Conservation (phyloP, 2,329 filamentous ascomycete species). For the Colletotrichum sp. region DNA sequence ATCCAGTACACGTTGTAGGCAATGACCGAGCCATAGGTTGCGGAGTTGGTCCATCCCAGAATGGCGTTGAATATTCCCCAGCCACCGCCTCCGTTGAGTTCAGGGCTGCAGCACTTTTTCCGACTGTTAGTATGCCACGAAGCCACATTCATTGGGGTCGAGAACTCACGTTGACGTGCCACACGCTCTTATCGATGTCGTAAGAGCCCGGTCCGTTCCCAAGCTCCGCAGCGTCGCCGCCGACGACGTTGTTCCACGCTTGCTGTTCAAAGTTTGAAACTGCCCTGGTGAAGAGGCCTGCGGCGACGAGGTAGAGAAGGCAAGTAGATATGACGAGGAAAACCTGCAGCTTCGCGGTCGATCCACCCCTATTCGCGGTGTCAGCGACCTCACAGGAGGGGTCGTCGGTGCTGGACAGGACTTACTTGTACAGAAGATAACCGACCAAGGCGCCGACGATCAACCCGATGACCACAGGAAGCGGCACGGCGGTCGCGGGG, state of each 20-base stretch:
- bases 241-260: conserved; percentile 69
- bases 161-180: conserved; percentile 76
- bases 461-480: conserved; percentile 77
- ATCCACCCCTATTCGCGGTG: conserved; percentile 39
- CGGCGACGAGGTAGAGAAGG: conserved; percentile 83
- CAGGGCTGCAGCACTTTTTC: conserved; percentile 75
- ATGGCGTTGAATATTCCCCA: conserved; percentile 91
- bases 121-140: neutral
- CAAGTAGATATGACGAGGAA: conserved; percentile 86
- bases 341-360: conserved; percentile 59
- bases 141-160: conserved; percentile 1
- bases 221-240: conserved; percentile 58
- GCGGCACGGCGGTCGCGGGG: conserved; percentile 77
- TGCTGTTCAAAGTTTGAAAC: conserved; percentile 79
- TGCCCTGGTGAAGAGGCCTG: conserved; percentile 78
- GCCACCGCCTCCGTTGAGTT: conserved; percentile 73
- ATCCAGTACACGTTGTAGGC: conserved; percentile 92
- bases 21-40: conserved; percentile 85
- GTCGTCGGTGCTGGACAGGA: conserved; percentile 13
- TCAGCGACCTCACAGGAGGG: neutral
- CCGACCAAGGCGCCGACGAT: conserved; percentile 71
- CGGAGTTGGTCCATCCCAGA: conserved; percentile 87
- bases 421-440: conserved; percentile 79
- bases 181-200: conserved; percentile 78
- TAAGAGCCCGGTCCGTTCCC: conserved; percentile 74